Conservation (phyloP, 148 eudicot genomes). For the Limonium bicolor region DNA sequence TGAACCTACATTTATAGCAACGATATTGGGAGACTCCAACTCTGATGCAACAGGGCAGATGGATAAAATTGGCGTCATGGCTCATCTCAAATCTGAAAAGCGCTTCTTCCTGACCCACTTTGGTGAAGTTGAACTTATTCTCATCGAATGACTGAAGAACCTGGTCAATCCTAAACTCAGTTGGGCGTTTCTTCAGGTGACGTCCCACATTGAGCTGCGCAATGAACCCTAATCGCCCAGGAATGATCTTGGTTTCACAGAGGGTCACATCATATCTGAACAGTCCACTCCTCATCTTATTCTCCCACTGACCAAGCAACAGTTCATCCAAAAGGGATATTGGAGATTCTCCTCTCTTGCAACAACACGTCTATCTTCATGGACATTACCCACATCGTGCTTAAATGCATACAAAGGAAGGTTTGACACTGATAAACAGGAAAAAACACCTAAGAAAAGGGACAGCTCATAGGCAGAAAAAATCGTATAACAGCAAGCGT, state of each 20-base stretch:
- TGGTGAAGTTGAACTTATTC: constrained; percentile 65
- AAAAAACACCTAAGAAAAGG: background rate
- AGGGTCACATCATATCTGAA: constrained; percentile 37
- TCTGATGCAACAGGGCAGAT: constrained; percentile 24
- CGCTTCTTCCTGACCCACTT: constrained; percentile 77
- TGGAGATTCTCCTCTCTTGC: constrained; percentile 3
- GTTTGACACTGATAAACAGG: constrained; percentile 38
- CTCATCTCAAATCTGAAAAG: constrained; percentile 53
- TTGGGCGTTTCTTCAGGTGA: constrained; percentile 69
- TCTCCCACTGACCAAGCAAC: constrained; percentile 35
- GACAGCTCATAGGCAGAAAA: background rate
- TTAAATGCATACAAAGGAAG: constrained; percentile 54
- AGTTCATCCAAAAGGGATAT: constrained; percentile 23
- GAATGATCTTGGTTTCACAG: constrained; percentile 48
- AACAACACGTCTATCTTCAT: too few relatives aligned
- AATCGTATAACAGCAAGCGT: too few relatives aligned
- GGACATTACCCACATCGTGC: constrained; percentile 15
- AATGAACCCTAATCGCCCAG: constrained; percentile 55
- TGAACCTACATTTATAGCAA: constrained; percentile 62
- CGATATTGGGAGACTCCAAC: constrained; percentile 38
- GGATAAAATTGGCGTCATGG: constrained; percentile 23
- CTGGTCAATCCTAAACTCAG: constrained; percentile 68
- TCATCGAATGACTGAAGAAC: constrained; percentile 73
- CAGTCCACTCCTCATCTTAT: constrained; percentile 19
- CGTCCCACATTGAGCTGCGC: constrained; percentile 78